Percentiles rank a stretch among this genome's conserved stretches.
phyloP scores from a whole-genome alignment of 1,139 yeast genomes.

The Magnusiomyces magnusii region DNA sequence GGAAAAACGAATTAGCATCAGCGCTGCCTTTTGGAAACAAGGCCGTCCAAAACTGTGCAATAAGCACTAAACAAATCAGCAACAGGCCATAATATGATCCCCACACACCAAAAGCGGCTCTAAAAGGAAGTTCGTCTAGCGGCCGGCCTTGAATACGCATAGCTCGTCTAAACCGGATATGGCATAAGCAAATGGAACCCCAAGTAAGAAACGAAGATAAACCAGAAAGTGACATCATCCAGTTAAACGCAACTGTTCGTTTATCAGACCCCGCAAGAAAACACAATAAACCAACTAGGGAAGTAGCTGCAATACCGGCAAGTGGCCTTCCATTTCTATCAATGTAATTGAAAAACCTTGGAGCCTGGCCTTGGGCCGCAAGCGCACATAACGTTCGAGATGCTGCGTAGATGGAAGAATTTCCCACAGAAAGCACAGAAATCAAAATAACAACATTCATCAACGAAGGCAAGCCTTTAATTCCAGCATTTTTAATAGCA shows the following conservation, averaged over 20 bases:
- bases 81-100: slow-evolving; percentile 65
- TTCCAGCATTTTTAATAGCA: slow-evolving; percentile 52
- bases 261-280: slow-evolving; percentile 65
- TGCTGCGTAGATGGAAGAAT: slow-evolving; percentile 68
- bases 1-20: slow-evolving; percentile 41
- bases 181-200: slow-evolving; percentile 70
- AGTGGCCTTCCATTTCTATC: slow-evolving; percentile 72
- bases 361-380: slow-evolving; percentile 78
- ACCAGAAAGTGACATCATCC: slow-evolving; percentile 78
- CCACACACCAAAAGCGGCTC: slow-evolving; percentile 57
- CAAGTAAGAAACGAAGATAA: slow-evolving; percentile 75
- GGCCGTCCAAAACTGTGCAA: slow-evolving; percentile 80
- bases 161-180: slow-evolving; percentile 72
- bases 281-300: slow-evolving; percentile 57
- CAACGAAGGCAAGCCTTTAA: slow-evolving; percentile 56
- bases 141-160: slow-evolving; percentile 57
- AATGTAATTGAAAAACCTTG: slow-evolving; percentile 60
- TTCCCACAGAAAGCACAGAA: slow-evolving; percentile 67
- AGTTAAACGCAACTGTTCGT: slow-evolving; percentile 60
- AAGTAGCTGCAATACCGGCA: slow-evolving; percentile 52
- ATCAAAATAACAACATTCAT: slow-evolving; percentile 66
- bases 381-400: slow-evolving; percentile 78
- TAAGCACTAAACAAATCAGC: slow-evolving; percentile 55
- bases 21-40: slow-evolving; percentile 50
- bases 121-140: slow-evolving; percentile 58